A percentile compares a stretch with the other conserved stretches of the same genome.
Conservation (phyloP, 257 asterid species). For the Petunia axillaris region DNA sequence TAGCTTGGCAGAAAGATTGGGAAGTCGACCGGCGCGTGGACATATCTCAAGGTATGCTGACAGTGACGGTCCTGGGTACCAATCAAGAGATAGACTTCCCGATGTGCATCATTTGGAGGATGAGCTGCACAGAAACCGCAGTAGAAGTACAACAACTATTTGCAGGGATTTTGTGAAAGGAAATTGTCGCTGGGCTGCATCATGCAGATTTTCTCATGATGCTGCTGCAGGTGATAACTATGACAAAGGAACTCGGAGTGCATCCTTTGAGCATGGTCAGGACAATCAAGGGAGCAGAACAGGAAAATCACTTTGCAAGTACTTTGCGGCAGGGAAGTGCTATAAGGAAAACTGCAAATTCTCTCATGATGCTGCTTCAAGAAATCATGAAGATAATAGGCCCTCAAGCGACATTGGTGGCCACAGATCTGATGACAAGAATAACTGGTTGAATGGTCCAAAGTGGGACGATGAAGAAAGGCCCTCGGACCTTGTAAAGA, state of each 20-base stretch:
- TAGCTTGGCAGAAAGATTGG: slow-evolving; percentile 50
- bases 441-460: slow-evolving; percentile 45
- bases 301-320: slow-evolving; percentile 62
- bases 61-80: slow-evolving; percentile 48
- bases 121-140: slow-evolving; percentile 49
- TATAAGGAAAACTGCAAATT: slow-evolving; percentile 63
- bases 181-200: slow-evolving; percentile 74
- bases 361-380: slow-evolving; percentile 56
- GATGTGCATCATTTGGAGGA: slow-evolving; percentile 53
- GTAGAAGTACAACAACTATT: slow-evolving; percentile 50
- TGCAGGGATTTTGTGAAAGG: slow-evolving; percentile 72
- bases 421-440: slow-evolving; percentile 38
- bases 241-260: slow-evolving; percentile 45
- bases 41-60: slow-evolving; percentile 43
- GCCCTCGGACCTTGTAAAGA: slow-evolving; percentile 35
- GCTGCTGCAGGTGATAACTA: slow-evolving; percentile 47
- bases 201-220: slow-evolving; percentile 79
- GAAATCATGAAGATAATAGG: slow-evolving; percentile 40
- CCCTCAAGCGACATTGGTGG: slow-evolving; percentile 44
- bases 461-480: slow-evolving; percentile 48
- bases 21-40: slow-evolving; percentile 48
- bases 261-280: slow-evolving; percentile 46
- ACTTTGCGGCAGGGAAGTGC: slow-evolving; percentile 72
- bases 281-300: slow-evolving; percentile 39
- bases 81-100: slow-evolving; percentile 46